Evolutionary conservation across 768 basidiomycete species (phyloP), one percentile per base, ranked within the genome.

Genomic region (Macrolepiota fuliginosa): DNA sequence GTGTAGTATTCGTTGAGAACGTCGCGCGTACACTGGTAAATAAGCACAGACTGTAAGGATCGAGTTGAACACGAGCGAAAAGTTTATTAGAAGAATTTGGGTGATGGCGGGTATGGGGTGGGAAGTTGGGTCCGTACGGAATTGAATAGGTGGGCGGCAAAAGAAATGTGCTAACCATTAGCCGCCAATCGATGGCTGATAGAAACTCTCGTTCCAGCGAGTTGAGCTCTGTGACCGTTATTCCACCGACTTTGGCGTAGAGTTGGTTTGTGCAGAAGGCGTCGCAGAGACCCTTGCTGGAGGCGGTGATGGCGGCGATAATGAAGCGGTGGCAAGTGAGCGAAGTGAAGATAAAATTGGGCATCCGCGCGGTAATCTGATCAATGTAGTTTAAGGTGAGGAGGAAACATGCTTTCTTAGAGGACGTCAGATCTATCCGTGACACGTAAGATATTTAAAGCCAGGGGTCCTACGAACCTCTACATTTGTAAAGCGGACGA

Each of bases 261-360:
- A 96, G 86, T 60, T 83, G 86, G 73, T 98, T 98, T 52, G 92
- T 94, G 77, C 92, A 96, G 74, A 98, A 98, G 19, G 88, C 85
- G 77, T 99, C 97, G 74, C 92, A 96, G 49, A 98, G 86, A 0
- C 94, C 94, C 76, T 99, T 98, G 78, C 88, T 91, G 64, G 93
- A 90, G 62, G 95, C 93, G 32, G 92, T 87, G 73, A 98, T 89
- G 67, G 94, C 87, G 49, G 96, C 84, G 77, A 98, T 98, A 71
- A 98, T 83, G 77, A 99, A 98, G 62, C 97, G 94, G 77, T 99
- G 97, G 70, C 94, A 94, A 24, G 96, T 98, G 69, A 98, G 86
- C 39, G 95, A 96, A 39, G 94, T 93, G 65, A 99, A 84, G 53
- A 91, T 96, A 81, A 98, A 99, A 36, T 86, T 81, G 24, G 94